phyloP scores from a whole-genome alignment of 2,329 filamentous ascomycete species.

The Lachnellula occidentalis region DNA sequence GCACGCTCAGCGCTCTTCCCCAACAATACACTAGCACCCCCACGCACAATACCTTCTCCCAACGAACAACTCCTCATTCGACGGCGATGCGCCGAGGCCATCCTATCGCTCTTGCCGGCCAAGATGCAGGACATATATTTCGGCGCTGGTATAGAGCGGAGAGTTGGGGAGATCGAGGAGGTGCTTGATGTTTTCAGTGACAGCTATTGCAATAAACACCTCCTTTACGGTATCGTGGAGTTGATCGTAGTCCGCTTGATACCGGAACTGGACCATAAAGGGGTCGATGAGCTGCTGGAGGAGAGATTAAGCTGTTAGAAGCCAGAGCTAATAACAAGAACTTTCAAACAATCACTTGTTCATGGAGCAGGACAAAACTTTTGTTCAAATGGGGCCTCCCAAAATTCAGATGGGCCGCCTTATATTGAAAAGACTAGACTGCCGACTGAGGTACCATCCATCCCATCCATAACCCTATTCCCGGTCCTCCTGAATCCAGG shows the following conservation, averaged over 20 bases:
- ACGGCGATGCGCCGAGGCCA: constrained; percentile 58
- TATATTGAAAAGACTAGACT: constrained; percentile 21
- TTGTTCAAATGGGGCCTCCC: constrained; percentile 27
- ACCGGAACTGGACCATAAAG: constrained; percentile 73
- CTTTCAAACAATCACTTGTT: neutral
- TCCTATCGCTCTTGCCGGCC: constrained; percentile 42
- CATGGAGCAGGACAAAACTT: neutral
- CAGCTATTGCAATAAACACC: constrained; percentile 85
- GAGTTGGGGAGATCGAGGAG: constrained; percentile 37
- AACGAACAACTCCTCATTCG: constrained; percentile 57
- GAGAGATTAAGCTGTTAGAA: constrained; percentile 53
- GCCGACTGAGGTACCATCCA: constrained; percentile 13
- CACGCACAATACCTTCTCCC: constrained; percentile 55
- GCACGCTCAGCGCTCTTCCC: constrained; percentile 80
- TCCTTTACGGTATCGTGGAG: constrained; percentile 79
- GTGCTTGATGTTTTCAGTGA: constrained; percentile 73
- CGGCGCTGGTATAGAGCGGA: constrained; percentile 36
- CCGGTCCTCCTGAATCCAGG: neutral
- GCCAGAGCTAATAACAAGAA: neutral
- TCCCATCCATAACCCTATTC: constrained; percentile 5
- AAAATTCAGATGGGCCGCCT: constrained; percentile 25
- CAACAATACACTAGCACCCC: constrained; percentile 67
- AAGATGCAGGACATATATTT: constrained; percentile 32
- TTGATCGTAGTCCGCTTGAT: constrained; percentile 74
- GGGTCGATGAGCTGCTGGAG: constrained; percentile 65